Conservation (phyloP, 352 stramenopile species). For the Globisporangium splendens region DNA sequence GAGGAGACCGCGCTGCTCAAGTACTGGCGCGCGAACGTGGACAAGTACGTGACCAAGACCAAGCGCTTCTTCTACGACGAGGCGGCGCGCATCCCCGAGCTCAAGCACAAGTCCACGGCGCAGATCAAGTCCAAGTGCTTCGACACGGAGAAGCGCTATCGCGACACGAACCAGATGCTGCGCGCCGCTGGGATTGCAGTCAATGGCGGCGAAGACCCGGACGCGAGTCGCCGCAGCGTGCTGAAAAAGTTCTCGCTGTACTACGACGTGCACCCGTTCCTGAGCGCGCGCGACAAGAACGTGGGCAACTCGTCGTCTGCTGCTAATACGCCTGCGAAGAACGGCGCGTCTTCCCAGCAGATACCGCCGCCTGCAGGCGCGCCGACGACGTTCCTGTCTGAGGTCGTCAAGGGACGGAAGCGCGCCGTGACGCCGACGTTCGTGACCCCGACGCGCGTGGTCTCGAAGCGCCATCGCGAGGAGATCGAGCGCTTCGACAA, state of each 20-base stretch:
- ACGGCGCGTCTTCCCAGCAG: background rate
- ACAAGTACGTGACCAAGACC: conserved; percentile 13
- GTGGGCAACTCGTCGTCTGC: background rate
- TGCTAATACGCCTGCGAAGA: background rate
- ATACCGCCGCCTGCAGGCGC: conserved; percentile 11
- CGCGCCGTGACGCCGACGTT: conserved; percentile 7
- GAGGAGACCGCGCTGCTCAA: conserved; percentile 15
- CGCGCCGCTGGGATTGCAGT: conserved; percentile 3
- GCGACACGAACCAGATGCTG: conserved; percentile 9
- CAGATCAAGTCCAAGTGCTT: conserved; percentile 23
- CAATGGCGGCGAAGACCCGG: background rate
- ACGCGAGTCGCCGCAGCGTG: conserved; percentile 7
- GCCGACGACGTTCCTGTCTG: conserved; percentile 2
- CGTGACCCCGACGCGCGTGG: conserved; percentile 1
- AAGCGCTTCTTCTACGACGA: conserved; percentile 19
- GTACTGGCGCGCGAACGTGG: conserved; percentile 16
- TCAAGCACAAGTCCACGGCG: conserved; percentile 11
- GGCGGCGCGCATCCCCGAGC: conserved; percentile 10
- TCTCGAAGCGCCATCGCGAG: conserved; percentile 13
- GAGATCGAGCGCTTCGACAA: conserved; percentile 14
- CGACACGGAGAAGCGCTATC: conserved; percentile 20
- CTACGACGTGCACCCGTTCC: conserved; percentile 18
- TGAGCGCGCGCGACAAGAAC: conserved; percentile 5
- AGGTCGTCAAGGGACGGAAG: conserved; percentile 8
- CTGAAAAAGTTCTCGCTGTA: conserved; percentile 19